Evolutionary conservation across 768 basidiomycete species (phyloP), one percentile per base, ranked within the genome.

Genomic region (Botryobasidium botryosum): DNA sequence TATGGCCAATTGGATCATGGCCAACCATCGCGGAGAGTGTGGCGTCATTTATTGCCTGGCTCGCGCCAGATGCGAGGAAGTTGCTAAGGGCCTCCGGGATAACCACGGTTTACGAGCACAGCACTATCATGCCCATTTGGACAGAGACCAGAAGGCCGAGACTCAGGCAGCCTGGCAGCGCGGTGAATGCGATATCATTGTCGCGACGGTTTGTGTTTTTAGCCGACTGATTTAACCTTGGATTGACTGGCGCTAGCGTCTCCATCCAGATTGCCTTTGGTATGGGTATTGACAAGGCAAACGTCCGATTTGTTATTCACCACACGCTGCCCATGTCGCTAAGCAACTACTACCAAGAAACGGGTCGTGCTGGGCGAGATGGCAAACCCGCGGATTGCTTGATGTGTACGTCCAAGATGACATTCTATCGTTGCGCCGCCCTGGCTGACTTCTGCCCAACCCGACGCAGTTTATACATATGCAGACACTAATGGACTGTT

Each of bases 331-430:
- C 92, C 1, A 77, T 76, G 52, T 77, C 79, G 17, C 59, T 99
- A 55, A 86, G 90, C 48, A 84, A 81, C 72, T 92, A 84, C 55
- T 90, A 88, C 55, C 88, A 97, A 64, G 94, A 99, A 63, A 97
- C 92, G 0, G 94, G 94, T 5, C 76, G 94, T 46, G 94, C 91
- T 15, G 94, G 94, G 4, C 74, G 94, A 47, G 94, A 99, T 56
- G 87, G 86, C 4, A 59, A 70, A 52, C 70, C 74, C 1, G 79
- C 94, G 0, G 75, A 81, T 41, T 99, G 94, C 60, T 60, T 94
- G 10, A 71, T 97, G 8, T 88, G 87, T 92, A 58, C 55, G 78
- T 62, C 4, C n/a, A 35, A 31, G 10, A 12, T 12, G 13, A 36
- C 32, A 35, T 13, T 6, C 17, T 42, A 10, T 13, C 21, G 47